phyloP scores from a whole-genome alignment of 2,329 filamentous ascomycete species.

The Aspergillus sergii region DNA sequence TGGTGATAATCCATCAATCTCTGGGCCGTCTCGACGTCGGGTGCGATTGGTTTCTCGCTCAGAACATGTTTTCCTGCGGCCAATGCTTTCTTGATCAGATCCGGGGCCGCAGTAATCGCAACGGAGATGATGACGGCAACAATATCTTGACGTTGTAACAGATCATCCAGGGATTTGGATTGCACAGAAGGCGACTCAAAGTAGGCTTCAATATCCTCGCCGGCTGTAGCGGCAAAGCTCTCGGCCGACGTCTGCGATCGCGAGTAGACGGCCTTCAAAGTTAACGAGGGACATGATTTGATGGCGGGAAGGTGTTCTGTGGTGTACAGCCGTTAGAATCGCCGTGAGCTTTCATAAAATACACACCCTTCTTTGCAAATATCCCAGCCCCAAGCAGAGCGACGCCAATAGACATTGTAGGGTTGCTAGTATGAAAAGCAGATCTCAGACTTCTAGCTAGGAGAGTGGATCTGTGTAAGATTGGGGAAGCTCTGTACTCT shows the following conservation, averaged over 20 bases:
- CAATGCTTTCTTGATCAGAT: constrained; percentile 5
- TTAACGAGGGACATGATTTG: background rate
- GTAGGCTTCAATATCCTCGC: background rate
- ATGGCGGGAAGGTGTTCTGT: background rate
- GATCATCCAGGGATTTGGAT: background rate
- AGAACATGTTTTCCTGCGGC: constrained; percentile 53
- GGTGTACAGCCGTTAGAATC: background rate
- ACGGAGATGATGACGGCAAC: background rate
- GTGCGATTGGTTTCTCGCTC: constrained; percentile 57
- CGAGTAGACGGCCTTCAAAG: constrained; percentile 1
- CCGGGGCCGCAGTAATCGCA: background rate
- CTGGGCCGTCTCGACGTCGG: constrained; percentile 31
- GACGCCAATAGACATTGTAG: background rate
- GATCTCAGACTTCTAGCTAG: too few species aligned
- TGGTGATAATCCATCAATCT: background rate
- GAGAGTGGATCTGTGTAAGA: too few species aligned
- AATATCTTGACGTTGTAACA: background rate
- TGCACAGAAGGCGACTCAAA: background rate
- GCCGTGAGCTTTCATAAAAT: background rate
- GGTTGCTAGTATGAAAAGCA: too few species aligned
- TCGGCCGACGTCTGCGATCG: background rate
- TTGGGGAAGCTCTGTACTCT: too few species aligned
- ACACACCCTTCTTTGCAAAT: background rate
- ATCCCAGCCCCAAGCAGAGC: background rate
- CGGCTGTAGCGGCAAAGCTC: background rate